These are phyloP conservation scores for Acanthamoeba comandoni DNA, from an alignment of 208 protist species.

Conservation along the genomic window DNA sequence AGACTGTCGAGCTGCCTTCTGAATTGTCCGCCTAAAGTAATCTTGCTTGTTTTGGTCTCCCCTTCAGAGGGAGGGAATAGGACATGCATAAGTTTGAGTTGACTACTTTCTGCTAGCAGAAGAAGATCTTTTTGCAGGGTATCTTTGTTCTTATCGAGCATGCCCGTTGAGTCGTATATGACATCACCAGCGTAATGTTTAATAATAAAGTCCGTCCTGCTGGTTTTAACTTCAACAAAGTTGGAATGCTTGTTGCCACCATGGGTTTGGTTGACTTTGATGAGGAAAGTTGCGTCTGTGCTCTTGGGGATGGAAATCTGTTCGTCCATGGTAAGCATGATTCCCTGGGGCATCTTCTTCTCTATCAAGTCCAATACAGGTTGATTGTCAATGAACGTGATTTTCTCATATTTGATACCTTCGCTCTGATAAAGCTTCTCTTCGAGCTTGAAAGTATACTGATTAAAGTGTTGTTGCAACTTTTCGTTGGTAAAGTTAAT, in stretches of 20 bases:
- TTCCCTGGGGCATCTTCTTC: conserved; percentile 61
- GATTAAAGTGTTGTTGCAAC: conserved; percentile 85
- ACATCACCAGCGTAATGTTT: conserved; percentile 89
- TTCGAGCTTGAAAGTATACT: conserved; percentile 85
- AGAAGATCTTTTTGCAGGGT: conserved; percentile 86
- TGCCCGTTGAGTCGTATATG: conserved; percentile 85
- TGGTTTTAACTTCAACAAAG: conserved; percentile 9
- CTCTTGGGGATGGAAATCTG: conserved; percentile 81
- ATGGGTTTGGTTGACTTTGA: background rate
- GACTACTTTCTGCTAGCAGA: too few species aligned
- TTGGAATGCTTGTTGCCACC: conserved; percentile 76
- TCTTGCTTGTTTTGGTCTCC: conserved; percentile 51
- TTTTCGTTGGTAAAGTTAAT: conserved; percentile 91
- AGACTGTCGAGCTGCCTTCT: conserved; percentile 57
- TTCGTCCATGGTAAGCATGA: conserved; percentile 83
- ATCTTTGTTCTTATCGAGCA: conserved; percentile 89
- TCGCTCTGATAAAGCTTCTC: conserved; percentile 84
- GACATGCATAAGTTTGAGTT: too few species aligned
- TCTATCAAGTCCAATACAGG: conserved; percentile 78
- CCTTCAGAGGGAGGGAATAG: background rate
- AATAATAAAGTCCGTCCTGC: conserved; percentile 84
- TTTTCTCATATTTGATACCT: conserved; percentile 66
- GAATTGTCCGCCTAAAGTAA: conserved; percentile 59
- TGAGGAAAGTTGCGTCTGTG: conserved; percentile 1
- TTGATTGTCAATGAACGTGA: conserved; percentile 82